Evolutionary conservation across 192 early-diverging fungal species (phyloP), one percentile per base, ranked within the genome.

Genomic region (Lobulomyces angularis): DNA sequence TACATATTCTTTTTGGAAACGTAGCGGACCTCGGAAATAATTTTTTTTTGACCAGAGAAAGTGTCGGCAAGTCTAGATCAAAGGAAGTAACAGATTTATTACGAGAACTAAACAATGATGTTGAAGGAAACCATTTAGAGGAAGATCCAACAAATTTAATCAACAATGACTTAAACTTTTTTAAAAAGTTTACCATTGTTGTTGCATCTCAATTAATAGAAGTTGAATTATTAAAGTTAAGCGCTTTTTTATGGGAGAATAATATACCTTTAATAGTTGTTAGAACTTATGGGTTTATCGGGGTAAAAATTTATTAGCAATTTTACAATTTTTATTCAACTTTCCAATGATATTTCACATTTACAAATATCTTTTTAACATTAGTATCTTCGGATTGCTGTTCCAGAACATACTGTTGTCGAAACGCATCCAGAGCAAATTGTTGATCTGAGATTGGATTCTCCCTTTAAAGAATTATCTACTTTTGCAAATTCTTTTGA

Each of bases 71-170:
- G 47, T 53, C 65, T 20, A 69, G 84, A 25, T 81, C 85, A 0
- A 39, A 83, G 48, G 48, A 52, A 17, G 67, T 79, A 4, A 57
- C 63, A 3, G 67, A 72, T 20, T 62, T 82, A 20, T 71, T 98
- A 6, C 51, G 59, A 32, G 89, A 91, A 58, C 58, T 98, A 35
- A 98, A 98, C 53, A 82, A 81, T 35, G 87, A 91, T 42, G 91
- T 85, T 21, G 31, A 50, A 26, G 84, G 85, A 7, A 35, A 59
- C 20, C 59, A 55, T 46, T 48, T 84, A 12, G 59, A 59, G 37
- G 68, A 74, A 61, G 35, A 64, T 35, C 59, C 73, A 3, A 50
- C 22, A n/a, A 46, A 43, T 7, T 7, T 79, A 7, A 69, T 83
- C 31, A 46, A 66, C 1, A 35, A 55, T 5, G 24, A 56, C 1